phyloP scores from a whole-genome alignment of 805 yeast species.

The Candida mattraensis region DNA sequence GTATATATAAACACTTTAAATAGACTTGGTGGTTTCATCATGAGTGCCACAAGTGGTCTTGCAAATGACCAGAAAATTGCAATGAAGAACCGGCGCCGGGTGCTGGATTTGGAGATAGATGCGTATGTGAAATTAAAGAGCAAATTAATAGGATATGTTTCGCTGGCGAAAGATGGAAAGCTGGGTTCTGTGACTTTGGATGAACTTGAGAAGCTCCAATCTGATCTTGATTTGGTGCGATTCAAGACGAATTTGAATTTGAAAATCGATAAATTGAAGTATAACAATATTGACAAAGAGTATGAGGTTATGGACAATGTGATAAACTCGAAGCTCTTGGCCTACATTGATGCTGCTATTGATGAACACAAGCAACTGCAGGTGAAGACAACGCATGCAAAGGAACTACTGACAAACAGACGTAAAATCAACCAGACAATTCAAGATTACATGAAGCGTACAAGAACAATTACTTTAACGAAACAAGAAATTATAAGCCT shows the following conservation, averaged over 20 bases:
- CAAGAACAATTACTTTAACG: slow-evolving; percentile 24
- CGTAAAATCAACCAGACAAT: slow-evolving; percentile 26
- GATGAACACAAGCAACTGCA: slow-evolving; percentile 22
- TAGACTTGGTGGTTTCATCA: no score
- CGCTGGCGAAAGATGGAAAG: slow-evolving; percentile 17
- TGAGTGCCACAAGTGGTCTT: no score
- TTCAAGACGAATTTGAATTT: slow-evolving; percentile 21
- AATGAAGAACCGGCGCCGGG: slow-evolving; percentile 30
- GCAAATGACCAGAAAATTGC: slow-evolving; percentile 22
- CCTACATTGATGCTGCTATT: slow-evolving; percentile 21
- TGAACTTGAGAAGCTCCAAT: slow-evolving; percentile 20
- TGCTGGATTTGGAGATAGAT: slow-evolving; percentile 32
- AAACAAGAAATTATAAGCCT: slow-evolving; percentile 25
- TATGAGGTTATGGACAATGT: slow-evolving; percentile 19
- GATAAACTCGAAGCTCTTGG: slow-evolving; percentile 19
- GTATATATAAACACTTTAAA: no score
- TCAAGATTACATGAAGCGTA: slow-evolving; percentile 22
- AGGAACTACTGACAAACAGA: slow-evolving; percentile 25
- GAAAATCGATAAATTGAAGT: slow-evolving; percentile 22
- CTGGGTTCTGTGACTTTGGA: slow-evolving; percentile 14
- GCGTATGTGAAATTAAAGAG: slow-evolving; percentile 24
- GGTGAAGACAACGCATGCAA: slow-evolving; percentile 22
- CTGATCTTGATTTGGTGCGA: slow-evolving; percentile 18
- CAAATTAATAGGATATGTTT: slow-evolving; percentile 17
- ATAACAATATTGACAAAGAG: slow-evolving; percentile 16